A percentile compares a stretch with the other conserved stretches of the same genome.
phyloP scores from a whole-genome alignment of 2,329 filamentous ascomycete genomes.

The Botrytis medusae region DNA sequence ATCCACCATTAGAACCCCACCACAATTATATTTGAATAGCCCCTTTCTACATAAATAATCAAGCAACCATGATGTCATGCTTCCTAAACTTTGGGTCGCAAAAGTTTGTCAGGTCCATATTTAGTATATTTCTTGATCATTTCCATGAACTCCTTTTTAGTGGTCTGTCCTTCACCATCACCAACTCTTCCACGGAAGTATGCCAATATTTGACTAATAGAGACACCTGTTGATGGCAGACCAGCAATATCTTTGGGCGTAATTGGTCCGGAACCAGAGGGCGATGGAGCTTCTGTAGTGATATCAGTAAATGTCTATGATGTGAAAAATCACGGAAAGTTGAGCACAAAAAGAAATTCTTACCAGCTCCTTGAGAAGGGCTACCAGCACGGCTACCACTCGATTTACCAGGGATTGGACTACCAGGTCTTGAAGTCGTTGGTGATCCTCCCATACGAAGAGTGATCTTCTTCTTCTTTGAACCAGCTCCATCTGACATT shows the following conservation, averaged over 20 bases:
- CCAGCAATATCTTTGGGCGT: constrained; percentile 54
- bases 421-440: constrained; percentile 60
- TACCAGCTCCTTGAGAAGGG: constrained; percentile 31
- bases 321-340: not conserved
- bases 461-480: constrained; percentile 59
- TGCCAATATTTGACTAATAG: constrained; percentile 54
- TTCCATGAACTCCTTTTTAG: constrained; percentile 56
- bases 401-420: constrained; percentile 47
- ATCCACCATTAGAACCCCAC: not conserved
- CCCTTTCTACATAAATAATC: not conserved
- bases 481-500: constrained; percentile 56
- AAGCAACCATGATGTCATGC: not conserved
- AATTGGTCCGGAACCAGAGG: constrained; percentile 40
- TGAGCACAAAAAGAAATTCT: not conserved
- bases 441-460: constrained; percentile 49
- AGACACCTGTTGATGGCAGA: constrained; percentile 54
- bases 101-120: constrained; percentile 56
- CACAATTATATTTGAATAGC: not conserved
- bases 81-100: constrained; percentile 37
- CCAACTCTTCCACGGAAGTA: constrained; percentile 54
- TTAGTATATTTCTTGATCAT: constrained; percentile 57
- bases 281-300: constrained; percentile 22
- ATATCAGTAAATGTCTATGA: not conserved
- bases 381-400: constrained; percentile 39
- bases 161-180: constrained; percentile 51